Base-by-base conservation (phyloP, 768 basidiomycete genomes). In the Tulasnella calospora region DNA sequence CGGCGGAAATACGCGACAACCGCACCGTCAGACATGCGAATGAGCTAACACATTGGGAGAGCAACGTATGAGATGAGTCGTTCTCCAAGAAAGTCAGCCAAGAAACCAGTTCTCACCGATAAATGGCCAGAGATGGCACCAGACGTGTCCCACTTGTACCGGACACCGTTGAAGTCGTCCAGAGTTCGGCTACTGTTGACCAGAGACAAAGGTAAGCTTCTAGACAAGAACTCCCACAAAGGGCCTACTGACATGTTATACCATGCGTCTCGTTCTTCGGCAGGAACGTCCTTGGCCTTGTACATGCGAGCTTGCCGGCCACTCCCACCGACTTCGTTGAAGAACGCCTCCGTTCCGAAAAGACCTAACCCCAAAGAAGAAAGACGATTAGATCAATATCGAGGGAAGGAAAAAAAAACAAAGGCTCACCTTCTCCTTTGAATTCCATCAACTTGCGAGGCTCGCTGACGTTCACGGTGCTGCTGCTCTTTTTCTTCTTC, bases 401-500 rank as follows among this genome's bases (percentile, higher is more conserved):
- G 61, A 12, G 55, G 55, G 10, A 23, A 27, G 30, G 33, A 67
- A 17, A 12, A 67, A 27, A 35, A 1, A 67, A 12, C 5, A 33
- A 10, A 30, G 5, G 35, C 61, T 17, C 61, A 67, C 61, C 0
- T 33, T 67, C 61, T 17, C 61, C 61, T 35, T 35, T 67, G 30
- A 67, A 67, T 17, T 67, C 61, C 61, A 67, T 67, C 61, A 67
- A 67, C 33, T 35, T 67, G 61, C 61, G 61, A 67, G 61, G 61
- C 13, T 67, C 61, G 12, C 17, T 5, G 12, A 67, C 30, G 61
- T 67, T 35, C 5, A 35, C 61, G 8, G 61, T 35, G 33, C 61
- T 67, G 33, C 12, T 35, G 61, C 17, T 19, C 61, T 67, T 67
- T 35, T 67, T 67, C 61, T 67, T 67, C 61, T 67, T 67, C 17